Percentiles rank a stretch among this genome's conserved stretches.
Conservation (phyloP, 257 asterid species). For the Capsicum rhomboideum region DNA sequence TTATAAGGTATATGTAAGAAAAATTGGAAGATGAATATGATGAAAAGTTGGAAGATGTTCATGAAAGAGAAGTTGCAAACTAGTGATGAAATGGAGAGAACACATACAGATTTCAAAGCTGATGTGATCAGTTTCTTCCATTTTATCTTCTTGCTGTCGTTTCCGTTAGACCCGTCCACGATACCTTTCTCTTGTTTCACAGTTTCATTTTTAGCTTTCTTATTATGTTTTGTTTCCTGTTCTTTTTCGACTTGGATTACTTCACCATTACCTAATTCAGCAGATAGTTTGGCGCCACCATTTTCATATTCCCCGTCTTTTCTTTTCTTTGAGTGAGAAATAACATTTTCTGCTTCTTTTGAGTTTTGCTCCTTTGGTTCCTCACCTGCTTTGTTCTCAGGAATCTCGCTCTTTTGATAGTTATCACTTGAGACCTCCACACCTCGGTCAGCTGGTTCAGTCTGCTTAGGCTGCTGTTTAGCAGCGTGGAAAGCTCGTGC, state of each 20-base stretch:
- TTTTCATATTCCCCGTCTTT: conserved; percentile 46
- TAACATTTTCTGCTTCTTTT: conserved; percentile 31
- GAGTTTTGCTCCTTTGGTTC: conserved; percentile 29
- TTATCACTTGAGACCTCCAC: conserved; percentile 14
- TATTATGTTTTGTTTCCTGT: conserved; percentile 22
- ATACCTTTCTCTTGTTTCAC: conserved; percentile 14
- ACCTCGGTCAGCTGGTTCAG: conserved; percentile 21
- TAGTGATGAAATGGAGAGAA: neutral
- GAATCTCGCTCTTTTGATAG: conserved; percentile 16
- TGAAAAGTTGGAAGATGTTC: neutral
- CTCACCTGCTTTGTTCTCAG: conserved; percentile 20
- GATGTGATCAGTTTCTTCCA: conserved; percentile 87
- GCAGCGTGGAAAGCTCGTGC: conserved; percentile 79
- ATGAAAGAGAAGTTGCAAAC: neutral
- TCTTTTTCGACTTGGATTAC: conserved; percentile 26
- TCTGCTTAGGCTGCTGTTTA: conserved; percentile 44
- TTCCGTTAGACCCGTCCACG: conserved; percentile 16
- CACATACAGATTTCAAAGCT: conserved; percentile 65
- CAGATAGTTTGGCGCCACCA: conserved; percentile 15
- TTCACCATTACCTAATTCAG: conserved; percentile 39
- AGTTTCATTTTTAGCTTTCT: conserved; percentile 42
- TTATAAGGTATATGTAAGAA: too few species aligned
- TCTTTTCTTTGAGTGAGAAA: conserved; percentile 38
- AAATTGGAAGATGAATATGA: neutral
- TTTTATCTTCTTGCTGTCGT: conserved; percentile 35